Evolutionary conservation across 2,329 filamentous ascomycete species (phyloP).

Genomic region (Gnomoniopsis sp.): DNA sequence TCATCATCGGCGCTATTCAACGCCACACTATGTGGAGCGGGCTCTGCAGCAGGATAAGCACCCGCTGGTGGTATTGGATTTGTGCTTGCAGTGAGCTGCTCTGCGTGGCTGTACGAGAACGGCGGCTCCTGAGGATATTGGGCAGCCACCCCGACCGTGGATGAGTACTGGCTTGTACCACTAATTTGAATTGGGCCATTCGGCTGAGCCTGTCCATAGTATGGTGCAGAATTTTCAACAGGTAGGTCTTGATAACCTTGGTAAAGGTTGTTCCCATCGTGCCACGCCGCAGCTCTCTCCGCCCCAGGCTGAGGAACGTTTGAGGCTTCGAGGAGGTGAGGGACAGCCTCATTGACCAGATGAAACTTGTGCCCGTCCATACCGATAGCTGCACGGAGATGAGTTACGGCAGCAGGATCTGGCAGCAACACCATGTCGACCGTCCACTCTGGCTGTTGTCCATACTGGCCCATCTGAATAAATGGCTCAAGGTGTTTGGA

Average conservation of each 20-base stretch:
- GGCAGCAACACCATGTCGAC: slow-evolving; percentile 44
- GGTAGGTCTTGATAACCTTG: slow-evolving; percentile 6
- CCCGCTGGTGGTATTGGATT: background rate
- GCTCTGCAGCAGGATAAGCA: background rate
- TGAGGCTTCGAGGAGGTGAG: slow-evolving; percentile 28
- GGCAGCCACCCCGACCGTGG: background rate
- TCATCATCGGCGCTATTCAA: slow-evolving; percentile 11
- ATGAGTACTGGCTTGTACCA: background rate
- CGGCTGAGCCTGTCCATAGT: slow-evolving; percentile 5
- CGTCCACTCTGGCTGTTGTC: slow-evolving; percentile 38
- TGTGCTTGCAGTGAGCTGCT: background rate
- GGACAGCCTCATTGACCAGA: slow-evolving; percentile 37
- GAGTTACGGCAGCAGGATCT: slow-evolving; percentile 28
- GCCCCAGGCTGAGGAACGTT: slow-evolving; percentile 1
- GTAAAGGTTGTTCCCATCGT: slow-evolving; percentile 7
- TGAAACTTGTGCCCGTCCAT: slow-evolving; percentile 30
- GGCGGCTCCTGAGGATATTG: background rate
- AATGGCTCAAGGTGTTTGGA: slow-evolving; percentile 34
- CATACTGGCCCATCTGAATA: slow-evolving; percentile 20
- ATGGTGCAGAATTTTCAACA: background rate
- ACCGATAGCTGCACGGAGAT: slow-evolving; percentile 26
- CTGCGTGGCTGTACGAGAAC: background rate
- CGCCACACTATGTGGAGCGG: background rate
- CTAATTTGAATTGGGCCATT: background rate
- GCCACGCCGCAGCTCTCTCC: slow-evolving; percentile 2